Evolutionary conservation across 2,329 filamentous ascomycete genomes (phyloP), one percentile per base, ranked within the genome.

Genomic region (Calonectria hawksworthii): DNA sequence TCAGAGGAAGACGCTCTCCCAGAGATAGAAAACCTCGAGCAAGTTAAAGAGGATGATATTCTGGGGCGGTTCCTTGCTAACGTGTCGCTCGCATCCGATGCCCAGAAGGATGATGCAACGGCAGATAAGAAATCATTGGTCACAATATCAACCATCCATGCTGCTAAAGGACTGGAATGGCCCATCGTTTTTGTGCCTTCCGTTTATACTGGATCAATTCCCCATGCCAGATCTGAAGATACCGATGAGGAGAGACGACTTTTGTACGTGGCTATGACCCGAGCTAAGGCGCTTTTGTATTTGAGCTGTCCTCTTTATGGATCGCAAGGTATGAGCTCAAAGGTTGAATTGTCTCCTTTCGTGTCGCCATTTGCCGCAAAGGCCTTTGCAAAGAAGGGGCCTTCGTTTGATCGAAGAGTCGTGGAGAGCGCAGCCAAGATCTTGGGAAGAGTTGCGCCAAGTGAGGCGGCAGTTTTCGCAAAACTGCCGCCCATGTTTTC

Each of bases 141-240:
- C 26, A 98, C 96, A 0, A 95, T 99, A 30, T 98, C 96, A 8
- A 99, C 96, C 0, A 98, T 99, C 14, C 96, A 99, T 83, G 96
- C 96, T 0, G 95, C 96, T 3, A 99, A 99, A 84, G 96, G 96
- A 4, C 89, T 99, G 1, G 96, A 99, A 84, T 99, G 97, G 97
- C 96, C 96, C 0, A 90, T 98, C 1, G 95, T 99, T 1, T 99
- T 99, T 83, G 93, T 99, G 21, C 96, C 97, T 8, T 95, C 94
- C 1, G 94, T 95, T 32, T 98, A 98, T 82, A 92, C 96, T 61
- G 97, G 96, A 0, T 96, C 94, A 2, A 98, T 99, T 74, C 96
- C 96, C 6, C 96, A 99, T 83, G 94, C 93, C 2, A 91, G 96
- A 78, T 91, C 96, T 1, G 96, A 98, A 59, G 95, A 99, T 82